Evolutionary conservation across 2,329 filamentous ascomycete genomes (phyloP), one percentile per base, ranked within the genome.

Genomic region (Scopulariopsis brevicaulis): DNA sequence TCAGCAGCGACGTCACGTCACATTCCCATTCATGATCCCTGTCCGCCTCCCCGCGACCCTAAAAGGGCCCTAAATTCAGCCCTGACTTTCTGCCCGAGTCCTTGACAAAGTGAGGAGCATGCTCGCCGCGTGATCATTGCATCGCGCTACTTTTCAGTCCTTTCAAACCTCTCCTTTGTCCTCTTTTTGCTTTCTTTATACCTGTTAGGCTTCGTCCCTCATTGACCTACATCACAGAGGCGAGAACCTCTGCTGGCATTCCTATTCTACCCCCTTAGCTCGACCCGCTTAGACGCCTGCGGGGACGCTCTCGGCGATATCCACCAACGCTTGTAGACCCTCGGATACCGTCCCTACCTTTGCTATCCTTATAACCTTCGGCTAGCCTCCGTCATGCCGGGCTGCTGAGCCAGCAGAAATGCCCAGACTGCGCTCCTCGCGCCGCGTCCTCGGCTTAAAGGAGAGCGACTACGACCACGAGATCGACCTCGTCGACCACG

Each of bases 391-490:
- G 55, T 32, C 48, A 53, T 53, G 55, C 43, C 24, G 32, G 7
- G 35, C 37, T 43, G 55, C 15, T 12, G 7, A 24, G 24, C 20
- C 20, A 54, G 56, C 37, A 32, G 28, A 46, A 50, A 62, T 62
- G 61, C 58, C 57, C 15, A 54, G 32, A n/a, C 56, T 62, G 28
- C 54, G 59, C 25, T 60, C 74, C 63, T 82, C 78, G 62, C 82
- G 82, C 65, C 81, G 83, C 65, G 78, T 74, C 43, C 67, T 74
- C 56, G 73, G 74, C 58, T 73, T 84, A 59, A 77, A 79, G 68
- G 81, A 84, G 62, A 74, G 72, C 67, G 82, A 86, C 63, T 86
- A 85, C 66, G 84, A 87, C 65, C 87, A 89, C 70, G 84, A 85
- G 68, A 91, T 92, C 66, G 72, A 68, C 63, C 80, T 92, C 43